These are phyloP conservation scores for Panus rudis DNA, from an alignment of 768 basidiomycete species.

Conservation along the genomic window DNA sequence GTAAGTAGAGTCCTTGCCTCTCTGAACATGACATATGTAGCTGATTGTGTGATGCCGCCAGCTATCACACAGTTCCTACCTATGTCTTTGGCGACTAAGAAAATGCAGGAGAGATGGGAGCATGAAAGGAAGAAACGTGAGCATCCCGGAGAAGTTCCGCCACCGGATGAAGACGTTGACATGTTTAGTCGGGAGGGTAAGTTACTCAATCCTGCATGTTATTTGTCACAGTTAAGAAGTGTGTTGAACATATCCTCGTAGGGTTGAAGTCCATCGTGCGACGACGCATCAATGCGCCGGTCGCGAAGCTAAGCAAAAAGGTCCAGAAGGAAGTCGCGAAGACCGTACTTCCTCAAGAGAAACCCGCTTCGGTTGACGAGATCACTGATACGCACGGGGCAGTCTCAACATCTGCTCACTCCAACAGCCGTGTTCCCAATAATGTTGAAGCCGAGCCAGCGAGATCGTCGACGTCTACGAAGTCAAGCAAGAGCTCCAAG, in stretches of 20 bases:
- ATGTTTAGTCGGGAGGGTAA: slow-evolving; percentile 21
- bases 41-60: slow-evolving; percentile 14
- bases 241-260: background rate
- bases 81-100: slow-evolving; percentile 55
- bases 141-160: background rate
- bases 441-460: no score
- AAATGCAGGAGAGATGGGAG: slow-evolving; percentile 38
- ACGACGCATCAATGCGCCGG: slow-evolving; percentile 4
- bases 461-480: no score
- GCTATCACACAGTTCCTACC: slow-evolving; percentile 50
- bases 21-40: background rate
- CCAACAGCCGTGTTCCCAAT: background rate
- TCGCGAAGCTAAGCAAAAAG: slow-evolving; percentile 6
- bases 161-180: slow-evolving; percentile 14
- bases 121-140: slow-evolving; percentile 17
- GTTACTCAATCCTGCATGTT: background rate
- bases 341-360: background rate
- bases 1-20: slow-evolving; percentile 22
- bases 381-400: background rate
- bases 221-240: no score
- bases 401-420: background rate
- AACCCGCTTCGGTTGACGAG: background rate
- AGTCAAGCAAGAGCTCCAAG: no score
- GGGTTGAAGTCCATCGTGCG: slow-evolving; percentile 9
- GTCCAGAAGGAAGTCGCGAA: slow-evolving; percentile 7